Percentiles rank a stretch among this genome's conserved stretches.
Conservation (phyloP, 2,329 filamentous ascomycete species). For the Scopulariopsis brevicaulis region DNA sequence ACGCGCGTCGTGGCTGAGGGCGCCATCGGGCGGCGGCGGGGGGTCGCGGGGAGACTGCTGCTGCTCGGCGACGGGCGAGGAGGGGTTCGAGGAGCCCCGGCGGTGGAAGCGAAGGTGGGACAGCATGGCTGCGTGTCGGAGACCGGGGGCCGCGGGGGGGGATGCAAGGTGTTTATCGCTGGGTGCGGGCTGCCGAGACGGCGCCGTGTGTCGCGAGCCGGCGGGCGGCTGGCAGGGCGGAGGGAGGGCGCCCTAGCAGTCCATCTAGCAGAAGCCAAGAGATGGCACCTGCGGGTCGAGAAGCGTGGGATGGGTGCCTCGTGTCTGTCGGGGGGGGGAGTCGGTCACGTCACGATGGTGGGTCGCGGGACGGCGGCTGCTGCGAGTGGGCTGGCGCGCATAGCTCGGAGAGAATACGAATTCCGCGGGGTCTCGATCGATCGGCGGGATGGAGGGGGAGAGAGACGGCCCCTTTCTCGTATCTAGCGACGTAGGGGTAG, state of each 20-base stretch:
- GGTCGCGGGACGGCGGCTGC: not conserved
- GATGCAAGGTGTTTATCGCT: not conserved
- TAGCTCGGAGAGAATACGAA: not conserved
- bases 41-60: conserved; percentile 23
- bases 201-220: not conserved
- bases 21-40: conserved; percentile 12
- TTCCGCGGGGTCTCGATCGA: too few species aligned
- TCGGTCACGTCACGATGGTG: not conserved
- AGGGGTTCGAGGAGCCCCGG: conserved; percentile 42
- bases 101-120: conserved; percentile 48
- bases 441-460: not conserved
- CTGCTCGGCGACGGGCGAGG: conserved; percentile 35
- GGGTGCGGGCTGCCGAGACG: not conserved
- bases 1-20: conserved; percentile 18
- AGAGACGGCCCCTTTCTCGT: not conserved
- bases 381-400: not conserved
- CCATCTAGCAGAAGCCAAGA: not conserved
- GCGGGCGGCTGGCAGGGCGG: not conserved
- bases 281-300: not conserved
- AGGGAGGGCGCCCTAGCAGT: not conserved
- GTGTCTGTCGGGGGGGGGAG: not conserved
- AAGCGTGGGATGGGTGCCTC: not conserved
- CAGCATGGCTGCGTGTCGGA: conserved; percentile 24
- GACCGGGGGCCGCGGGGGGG: not conserved
- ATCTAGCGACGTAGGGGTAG: not conserved